phyloP scores from a whole-genome alignment of 2,329 filamentous ascomycete genomes.

The Amauroascus niger region DNA sequence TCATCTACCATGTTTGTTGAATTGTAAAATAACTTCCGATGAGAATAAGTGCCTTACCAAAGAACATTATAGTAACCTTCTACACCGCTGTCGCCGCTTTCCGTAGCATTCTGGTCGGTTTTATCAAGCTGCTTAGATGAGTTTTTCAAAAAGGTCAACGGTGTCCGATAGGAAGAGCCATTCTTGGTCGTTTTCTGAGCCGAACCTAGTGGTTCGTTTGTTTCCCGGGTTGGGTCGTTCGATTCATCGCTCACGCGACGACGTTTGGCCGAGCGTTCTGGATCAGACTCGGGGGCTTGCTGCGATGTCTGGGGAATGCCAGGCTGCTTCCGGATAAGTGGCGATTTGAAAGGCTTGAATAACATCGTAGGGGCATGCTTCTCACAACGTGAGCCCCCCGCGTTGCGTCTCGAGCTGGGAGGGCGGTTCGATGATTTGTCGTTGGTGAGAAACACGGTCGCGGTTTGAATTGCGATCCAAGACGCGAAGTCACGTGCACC shows the following conservation, averaged over 20 bases:
- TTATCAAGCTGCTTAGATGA: background rate
- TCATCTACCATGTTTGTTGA: too few relatives aligned
- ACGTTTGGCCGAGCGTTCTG: constrained; percentile 28
- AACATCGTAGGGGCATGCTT: constrained; percentile 2
- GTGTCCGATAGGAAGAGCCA: constrained; percentile 22
- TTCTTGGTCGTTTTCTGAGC: constrained; percentile 6
- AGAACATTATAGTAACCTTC: constrained; percentile 41
- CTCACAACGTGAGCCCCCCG: background rate
- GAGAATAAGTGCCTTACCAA: constrained; percentile 28
- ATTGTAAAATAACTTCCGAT: too few relatives aligned
- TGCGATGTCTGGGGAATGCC: background rate
- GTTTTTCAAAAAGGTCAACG: constrained; percentile 28
- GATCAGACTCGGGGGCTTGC: constrained; percentile 8
- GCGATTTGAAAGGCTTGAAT: constrained; percentile 38
- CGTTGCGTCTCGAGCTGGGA: background rate
- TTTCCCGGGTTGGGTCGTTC: constrained; percentile 2
- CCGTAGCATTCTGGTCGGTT: background rate
- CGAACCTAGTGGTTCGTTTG: constrained; percentile 1
- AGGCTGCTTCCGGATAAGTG: constrained; percentile 32
- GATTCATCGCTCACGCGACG: constrained; percentile 26
- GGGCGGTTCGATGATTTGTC: background rate
- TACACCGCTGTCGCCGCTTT: constrained; percentile 7
- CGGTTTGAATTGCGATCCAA: too few relatives aligned
- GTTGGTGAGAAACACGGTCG: background rate
- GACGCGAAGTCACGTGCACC: background rate